phyloP scores from a whole-genome alignment of 2,329 filamentous ascomycete species.

The Fusarium sp. region DNA sequence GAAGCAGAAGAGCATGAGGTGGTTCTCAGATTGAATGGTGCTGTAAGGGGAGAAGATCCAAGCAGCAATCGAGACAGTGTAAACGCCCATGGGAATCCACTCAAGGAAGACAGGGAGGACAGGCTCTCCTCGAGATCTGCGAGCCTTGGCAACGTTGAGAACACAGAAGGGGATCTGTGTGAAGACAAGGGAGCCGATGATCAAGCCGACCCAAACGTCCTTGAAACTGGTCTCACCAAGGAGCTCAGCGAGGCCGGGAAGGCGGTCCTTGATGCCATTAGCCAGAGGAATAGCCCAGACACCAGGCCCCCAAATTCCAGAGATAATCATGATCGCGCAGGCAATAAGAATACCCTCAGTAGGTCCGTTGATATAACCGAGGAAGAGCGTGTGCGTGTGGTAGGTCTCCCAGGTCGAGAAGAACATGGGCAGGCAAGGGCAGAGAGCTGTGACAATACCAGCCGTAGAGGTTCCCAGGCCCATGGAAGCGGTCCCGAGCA shows the following conservation, averaged over 20 bases:
- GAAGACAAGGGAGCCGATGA: slow-evolving; percentile 72
- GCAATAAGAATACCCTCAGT: slow-evolving; percentile 95
- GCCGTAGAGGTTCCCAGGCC: slow-evolving; percentile 85
- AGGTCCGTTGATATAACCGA: slow-evolving; percentile 96
- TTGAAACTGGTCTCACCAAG: slow-evolving; percentile 80
- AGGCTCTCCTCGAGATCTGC: slow-evolving; percentile 77
- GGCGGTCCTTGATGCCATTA: slow-evolving; percentile 69
- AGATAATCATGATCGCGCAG: slow-evolving; percentile 84
- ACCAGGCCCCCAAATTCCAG: slow-evolving; percentile 86
- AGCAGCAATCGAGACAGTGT: slow-evolving; percentile 76
- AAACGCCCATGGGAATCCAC: slow-evolving; percentile 91
- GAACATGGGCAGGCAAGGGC: slow-evolving; percentile 97
- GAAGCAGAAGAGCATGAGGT: slow-evolving; percentile 90
- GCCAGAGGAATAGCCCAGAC: slow-evolving; percentile 86
- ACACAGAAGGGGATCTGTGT: slow-evolving; percentile 91
- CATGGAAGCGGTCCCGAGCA: slow-evolving; percentile 94
- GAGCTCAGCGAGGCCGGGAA: slow-evolving; percentile 65
- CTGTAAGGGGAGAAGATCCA: slow-evolving; percentile 95
- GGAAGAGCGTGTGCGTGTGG: slow-evolving; percentile 95
- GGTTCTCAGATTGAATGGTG: slow-evolving; percentile 82
- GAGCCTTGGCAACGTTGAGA: slow-evolving; percentile 83
- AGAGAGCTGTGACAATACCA: slow-evolving; percentile 90
- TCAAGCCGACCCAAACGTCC: slow-evolving; percentile 86
- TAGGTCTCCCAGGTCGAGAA: slow-evolving; percentile 99
- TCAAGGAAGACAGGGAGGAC: slow-evolving; percentile 88